phyloP scores from a whole-genome alignment of 257 asterid genomes.

The Scutellaria minor region DNA sequence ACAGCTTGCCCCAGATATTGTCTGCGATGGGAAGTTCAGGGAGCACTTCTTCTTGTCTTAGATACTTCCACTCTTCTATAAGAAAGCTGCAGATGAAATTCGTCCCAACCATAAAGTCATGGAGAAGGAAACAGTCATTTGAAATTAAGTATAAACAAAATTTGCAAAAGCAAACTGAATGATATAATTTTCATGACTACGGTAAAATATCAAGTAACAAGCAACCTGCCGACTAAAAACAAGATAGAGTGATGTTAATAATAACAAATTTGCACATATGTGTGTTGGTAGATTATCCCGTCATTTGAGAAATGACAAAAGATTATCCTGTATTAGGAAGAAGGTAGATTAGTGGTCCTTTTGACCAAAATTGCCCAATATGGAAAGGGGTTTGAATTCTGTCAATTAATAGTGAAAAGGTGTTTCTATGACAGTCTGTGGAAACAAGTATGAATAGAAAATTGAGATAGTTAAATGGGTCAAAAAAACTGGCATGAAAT shows the following conservation, averaged over 20 bases:
- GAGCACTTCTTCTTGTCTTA: conserved; percentile 47
- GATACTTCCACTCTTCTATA: conserved; percentile 74
- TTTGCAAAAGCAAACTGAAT: conserved; percentile 22
- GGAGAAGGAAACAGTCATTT: conserved; percentile 9
- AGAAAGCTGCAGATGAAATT: conserved; percentile 64
- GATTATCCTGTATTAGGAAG: conserved; percentile 12
- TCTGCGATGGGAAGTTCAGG: conserved; percentile 56
- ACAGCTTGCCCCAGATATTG: conserved; percentile 63
- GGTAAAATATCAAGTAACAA: conserved; percentile 25
- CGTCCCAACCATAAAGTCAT: conserved; percentile 20
- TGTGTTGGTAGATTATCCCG: conserved; percentile 1
- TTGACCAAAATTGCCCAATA: conserved; percentile 10
- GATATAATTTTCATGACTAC: neutral
- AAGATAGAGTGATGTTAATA: conserved; percentile 13
- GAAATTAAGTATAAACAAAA: conserved; percentile 20
- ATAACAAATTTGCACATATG: conserved; percentile 5
- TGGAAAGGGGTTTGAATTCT: neutral
- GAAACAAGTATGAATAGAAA: conserved; percentile 15
- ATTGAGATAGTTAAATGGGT: neutral
- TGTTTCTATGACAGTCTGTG: conserved; percentile 5
- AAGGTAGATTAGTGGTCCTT: conserved; percentile 14
- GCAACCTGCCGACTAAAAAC: conserved; percentile 14
- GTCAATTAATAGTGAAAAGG: conserved; percentile 8
- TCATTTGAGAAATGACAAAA: conserved; percentile 4
- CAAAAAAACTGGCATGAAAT: conserved; percentile 16